Evolutionary conservation across 805 yeast species (phyloP).

Genomic region (Suhomyces kilbournensis): DNA sequence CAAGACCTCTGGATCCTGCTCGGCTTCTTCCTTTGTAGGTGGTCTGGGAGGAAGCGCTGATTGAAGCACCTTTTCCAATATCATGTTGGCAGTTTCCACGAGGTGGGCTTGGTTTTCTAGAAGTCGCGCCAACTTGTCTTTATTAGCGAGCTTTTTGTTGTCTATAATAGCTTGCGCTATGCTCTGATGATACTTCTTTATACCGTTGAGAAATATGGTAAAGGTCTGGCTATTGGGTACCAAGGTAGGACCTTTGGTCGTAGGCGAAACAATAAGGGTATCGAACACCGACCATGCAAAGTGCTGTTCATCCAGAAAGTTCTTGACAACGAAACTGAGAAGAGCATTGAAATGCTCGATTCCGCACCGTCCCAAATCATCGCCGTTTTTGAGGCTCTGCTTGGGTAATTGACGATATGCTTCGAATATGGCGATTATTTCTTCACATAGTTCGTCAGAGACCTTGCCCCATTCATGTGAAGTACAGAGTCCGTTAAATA

Average conservation of each 20-base stretch:
- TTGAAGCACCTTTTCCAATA: conserved; percentile 23
- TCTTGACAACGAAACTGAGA: conserved; percentile 32
- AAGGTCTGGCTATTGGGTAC: conserved; percentile 36
- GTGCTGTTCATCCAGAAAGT: conserved; percentile 29
- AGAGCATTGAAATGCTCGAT: conserved; percentile 38
- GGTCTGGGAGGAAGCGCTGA: conserved; percentile 35
- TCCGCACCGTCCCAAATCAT: conserved; percentile 13
- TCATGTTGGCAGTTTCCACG: conserved; percentile 23
- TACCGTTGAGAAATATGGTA: conserved; percentile 37
- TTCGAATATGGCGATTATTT: conserved; percentile 21
- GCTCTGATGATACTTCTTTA: conserved; percentile 17
- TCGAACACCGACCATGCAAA: conserved; percentile 40
- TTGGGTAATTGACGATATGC: conserved; percentile 6
- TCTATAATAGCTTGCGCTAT: conserved; percentile 14
- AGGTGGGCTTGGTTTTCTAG: conserved; percentile 28
- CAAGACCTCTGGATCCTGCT: conserved; percentile 18
- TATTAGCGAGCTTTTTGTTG: conserved; percentile 12
- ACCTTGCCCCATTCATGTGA: conserved; percentile 33
- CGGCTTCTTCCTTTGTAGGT: conserved; percentile 26
- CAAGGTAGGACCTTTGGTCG: conserved; percentile 7
- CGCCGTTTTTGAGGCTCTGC: conserved; percentile 11
- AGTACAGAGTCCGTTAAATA: conserved; percentile 36
- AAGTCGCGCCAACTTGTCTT: conserved; percentile 21
- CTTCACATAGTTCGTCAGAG: conserved; percentile 15
- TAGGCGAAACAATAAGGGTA: conserved; percentile 13